A percentile compares a stretch with the other conserved stretches of the same genome.
Evolutionary conservation across 352 stramenopile genomes (phyloP).

Genomic region (Phytophthora fragariaefolia): DNA sequence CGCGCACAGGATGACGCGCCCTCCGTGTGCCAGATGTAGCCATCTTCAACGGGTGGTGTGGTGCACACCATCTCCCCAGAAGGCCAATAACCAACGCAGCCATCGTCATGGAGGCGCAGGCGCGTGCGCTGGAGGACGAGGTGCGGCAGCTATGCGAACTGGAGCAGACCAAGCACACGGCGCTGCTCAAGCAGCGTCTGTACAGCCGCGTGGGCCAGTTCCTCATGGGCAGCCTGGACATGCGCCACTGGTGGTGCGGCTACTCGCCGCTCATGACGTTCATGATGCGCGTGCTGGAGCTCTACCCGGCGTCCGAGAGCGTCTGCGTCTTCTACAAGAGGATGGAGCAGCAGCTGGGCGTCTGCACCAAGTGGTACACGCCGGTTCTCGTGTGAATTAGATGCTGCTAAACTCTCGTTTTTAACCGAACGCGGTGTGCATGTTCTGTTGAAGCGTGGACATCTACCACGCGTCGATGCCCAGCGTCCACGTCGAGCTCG

Average conservation of each 20-base stretch:
- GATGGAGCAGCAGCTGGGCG: constrained; percentile 69
- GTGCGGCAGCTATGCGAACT: constrained; percentile 45
- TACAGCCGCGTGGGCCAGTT: constrained; percentile 84
- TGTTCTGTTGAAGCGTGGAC: constrained; percentile 69
- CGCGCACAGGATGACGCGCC: too few relatives aligned
- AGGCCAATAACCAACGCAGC: not conserved
- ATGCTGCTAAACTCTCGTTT: too few relatives aligned
- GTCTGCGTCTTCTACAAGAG: constrained; percentile 77
- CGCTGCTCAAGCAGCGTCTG: constrained; percentile 67
- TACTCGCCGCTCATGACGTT: constrained; percentile 87
- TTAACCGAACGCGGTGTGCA: not conserved
- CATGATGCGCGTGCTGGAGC: constrained; percentile 88
- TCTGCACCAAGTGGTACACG: constrained; percentile 72
- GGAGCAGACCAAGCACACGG: constrained; percentile 44
- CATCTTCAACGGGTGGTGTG: constrained; percentile 9
- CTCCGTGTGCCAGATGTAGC: constrained; percentile 3
- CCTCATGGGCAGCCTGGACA: constrained; percentile 66
- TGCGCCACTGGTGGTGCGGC: constrained; percentile 81
- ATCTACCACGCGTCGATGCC: constrained; percentile 83
- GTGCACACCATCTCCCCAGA: constrained; percentile 2
- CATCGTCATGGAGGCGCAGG: constrained; percentile 40
- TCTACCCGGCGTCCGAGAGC: constrained; percentile 74
- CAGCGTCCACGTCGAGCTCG: constrained; percentile 73
- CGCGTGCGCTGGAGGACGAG: constrained; percentile 46
- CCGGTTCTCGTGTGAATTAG: not conserved